phyloP scores from a whole-genome alignment of 108 stramenopile genomes.

The Skeletonema tropicum region DNA sequence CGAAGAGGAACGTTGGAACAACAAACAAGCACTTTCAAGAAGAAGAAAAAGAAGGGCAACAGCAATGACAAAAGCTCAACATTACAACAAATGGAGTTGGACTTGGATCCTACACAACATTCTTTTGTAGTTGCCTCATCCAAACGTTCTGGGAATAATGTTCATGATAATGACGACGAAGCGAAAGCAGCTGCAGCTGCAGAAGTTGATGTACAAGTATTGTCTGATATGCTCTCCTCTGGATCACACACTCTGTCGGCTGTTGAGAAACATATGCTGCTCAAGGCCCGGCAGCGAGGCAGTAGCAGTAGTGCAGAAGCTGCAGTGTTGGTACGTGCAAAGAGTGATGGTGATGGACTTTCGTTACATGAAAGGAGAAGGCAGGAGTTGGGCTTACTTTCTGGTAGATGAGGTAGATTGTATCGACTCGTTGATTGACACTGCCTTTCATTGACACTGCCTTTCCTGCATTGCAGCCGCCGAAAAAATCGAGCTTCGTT shows the following conservation, averaged over 20 bases:
- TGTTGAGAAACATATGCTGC: conserved; percentile 26
- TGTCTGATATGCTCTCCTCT: conserved; percentile 35
- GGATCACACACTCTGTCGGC: conserved; percentile 16
- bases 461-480: no score
- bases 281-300: conserved; percentile 19
- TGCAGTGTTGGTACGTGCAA: neutral
- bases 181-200: conserved; percentile 4
- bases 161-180: neutral
- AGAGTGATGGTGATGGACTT: neutral
- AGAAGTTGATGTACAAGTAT: conserved; percentile 40
- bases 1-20: conserved; percentile 31
- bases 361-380: conserved; percentile 23
- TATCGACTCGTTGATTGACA: no score
- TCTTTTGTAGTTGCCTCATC: conserved; percentile 15
- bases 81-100: neutral
- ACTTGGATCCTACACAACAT: conserved; percentile 38
- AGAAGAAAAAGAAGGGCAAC: neutral
- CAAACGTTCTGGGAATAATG: neutral
- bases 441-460: no score
- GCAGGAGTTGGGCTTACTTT: conserved; percentile 25
- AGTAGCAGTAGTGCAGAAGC: neutral
- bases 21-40: neutral
- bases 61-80: neutral
- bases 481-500: no score
- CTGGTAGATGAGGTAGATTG: neutral